Evolutionary conservation across 1,139 yeast genomes (phyloP).

Genomic region (Yamadazyma spencermartinsiae): DNA sequence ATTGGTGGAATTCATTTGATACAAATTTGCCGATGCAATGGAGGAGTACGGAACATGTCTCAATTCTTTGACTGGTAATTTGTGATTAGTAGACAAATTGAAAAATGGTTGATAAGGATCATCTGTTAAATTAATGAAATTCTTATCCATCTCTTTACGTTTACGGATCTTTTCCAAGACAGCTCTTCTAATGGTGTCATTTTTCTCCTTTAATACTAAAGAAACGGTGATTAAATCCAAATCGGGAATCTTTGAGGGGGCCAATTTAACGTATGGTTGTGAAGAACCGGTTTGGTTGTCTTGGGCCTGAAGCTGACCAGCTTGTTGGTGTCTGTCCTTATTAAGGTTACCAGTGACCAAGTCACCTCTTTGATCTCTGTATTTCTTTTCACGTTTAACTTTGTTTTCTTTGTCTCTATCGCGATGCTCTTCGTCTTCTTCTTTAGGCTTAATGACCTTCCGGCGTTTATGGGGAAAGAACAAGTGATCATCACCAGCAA

Average conservation of each 20-base stretch:
- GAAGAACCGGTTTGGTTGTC: slow-evolving; percentile 32
- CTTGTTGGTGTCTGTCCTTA: slow-evolving; percentile 5
- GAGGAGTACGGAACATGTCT: slow-evolving; percentile 80
- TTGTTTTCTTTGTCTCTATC: slow-evolving; percentile 28
- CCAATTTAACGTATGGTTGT: slow-evolving; percentile 83
- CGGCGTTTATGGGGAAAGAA: slow-evolving; percentile 78
- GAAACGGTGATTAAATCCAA: slow-evolving; percentile 85
- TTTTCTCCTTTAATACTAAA: slow-evolving; percentile 70
- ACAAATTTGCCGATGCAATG: slow-evolving; percentile 67
- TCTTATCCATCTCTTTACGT: slow-evolving; percentile 68
- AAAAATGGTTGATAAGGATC: slow-evolving; percentile 89
- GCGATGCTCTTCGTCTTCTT: slow-evolving; percentile 35
- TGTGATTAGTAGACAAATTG: slow-evolving; percentile 59
- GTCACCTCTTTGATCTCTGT: slow-evolving; percentile 11
- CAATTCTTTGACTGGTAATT: slow-evolving; percentile 47
- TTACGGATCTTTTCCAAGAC: slow-evolving; percentile 80
- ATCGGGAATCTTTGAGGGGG: slow-evolving; percentile 91
- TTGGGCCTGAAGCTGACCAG: slow-evolving; percentile 10
- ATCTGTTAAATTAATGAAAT: slow-evolving; percentile 83
- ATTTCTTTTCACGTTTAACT: slow-evolving; percentile 25
- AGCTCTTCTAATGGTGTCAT: slow-evolving; percentile 73
- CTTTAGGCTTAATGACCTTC: slow-evolving; percentile 46
- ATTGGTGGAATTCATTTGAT: slow-evolving; percentile 66
- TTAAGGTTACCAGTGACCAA: slow-evolving; percentile 2
- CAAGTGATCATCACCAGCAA: slow-evolving; percentile 84